These are phyloP conservation scores for Naganishia onofrii DNA, from an alignment of 768 basidiomycete genomes.

Conservation along the genomic window DNA sequence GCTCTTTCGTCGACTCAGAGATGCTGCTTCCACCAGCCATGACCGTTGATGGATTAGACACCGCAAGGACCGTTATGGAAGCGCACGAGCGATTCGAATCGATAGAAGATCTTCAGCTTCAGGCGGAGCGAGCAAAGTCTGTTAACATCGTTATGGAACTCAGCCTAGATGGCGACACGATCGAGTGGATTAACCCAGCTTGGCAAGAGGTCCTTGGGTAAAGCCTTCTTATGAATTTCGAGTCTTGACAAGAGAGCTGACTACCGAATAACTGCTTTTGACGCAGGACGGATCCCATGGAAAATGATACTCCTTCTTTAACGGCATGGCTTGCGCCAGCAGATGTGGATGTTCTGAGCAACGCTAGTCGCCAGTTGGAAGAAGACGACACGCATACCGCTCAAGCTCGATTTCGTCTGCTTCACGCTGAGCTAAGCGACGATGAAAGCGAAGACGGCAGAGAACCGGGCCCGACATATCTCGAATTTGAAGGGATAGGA, in stretches of 20 bases:
- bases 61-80: conserved; percentile 4
- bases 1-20: background rate
- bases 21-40: conserved; percentile 11
- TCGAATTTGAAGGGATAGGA: conserved; percentile 93
- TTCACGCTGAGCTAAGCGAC: conserved; percentile 64
- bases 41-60: background rate
- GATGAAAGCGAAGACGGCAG: conserved; percentile 52
- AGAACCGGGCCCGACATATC: conserved; percentile 55
- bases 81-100: conserved; percentile 63
- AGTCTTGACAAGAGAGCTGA: background rate
- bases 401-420: conserved; percentile 83
- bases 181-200: conserved; percentile 93
- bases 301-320: conserved; percentile 72
- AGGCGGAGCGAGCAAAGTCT: conserved; percentile 92
- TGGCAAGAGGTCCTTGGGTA: conserved; percentile 78
- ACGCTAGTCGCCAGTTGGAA: conserved; percentile 77
- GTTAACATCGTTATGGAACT: conserved; percentile 96
- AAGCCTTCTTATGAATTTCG: conserved; percentile 22
- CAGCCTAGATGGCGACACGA: conserved; percentile 85
- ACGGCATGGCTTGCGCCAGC: conserved; percentile 73
- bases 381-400: conserved; percentile 92
- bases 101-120: conserved; percentile 78
- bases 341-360: conserved; percentile 78
- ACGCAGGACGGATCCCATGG: conserved; percentile 74
- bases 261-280: background rate